Percentiles rank a stretch among this genome's conserved stretches.
These are phyloP conservation scores for Ceratobasidium theobromae DNA, from an alignment of 1,284 basidiomycete species.

Conservation along the genomic window DNA sequence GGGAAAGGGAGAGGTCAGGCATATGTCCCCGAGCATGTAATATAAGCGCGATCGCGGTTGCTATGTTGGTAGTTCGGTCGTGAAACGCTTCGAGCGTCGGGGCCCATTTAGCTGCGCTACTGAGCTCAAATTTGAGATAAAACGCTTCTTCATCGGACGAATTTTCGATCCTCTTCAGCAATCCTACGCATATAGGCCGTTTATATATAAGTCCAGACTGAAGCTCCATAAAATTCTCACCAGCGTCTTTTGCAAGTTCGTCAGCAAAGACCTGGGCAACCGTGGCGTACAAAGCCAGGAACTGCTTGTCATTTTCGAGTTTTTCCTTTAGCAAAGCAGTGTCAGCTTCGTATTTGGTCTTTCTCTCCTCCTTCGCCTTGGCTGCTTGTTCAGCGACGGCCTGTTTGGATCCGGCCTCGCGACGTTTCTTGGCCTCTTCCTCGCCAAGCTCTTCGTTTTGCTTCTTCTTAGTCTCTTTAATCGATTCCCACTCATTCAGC, in stretches of 20 bases:
- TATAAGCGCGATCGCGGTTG: constrained; percentile 59
- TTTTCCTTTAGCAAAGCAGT: constrained; percentile 46
- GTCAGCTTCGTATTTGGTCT: constrained; percentile 42
- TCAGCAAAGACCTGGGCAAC: constrained; percentile 62
- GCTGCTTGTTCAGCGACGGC: constrained; percentile 29
- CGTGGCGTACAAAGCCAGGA: constrained; percentile 61
- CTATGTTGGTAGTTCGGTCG: constrained; percentile 62
- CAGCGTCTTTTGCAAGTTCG: constrained; percentile 53
- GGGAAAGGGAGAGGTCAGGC: constrained; percentile 38
- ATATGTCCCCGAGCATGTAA: constrained; percentile 47
- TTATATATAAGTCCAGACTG: not conserved
- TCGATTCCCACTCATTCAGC: not conserved
- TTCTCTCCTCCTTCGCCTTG: constrained; percentile 41
- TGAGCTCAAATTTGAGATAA: constrained; percentile 49
- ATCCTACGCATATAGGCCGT: constrained; percentile 2
- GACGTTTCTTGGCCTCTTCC: constrained; percentile 39
- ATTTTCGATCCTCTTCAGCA: constrained; percentile 39
- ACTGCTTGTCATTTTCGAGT: constrained; percentile 50
- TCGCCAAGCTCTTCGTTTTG: constrained; percentile 36
- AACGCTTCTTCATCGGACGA: constrained; percentile 41
- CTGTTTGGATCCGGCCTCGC: constrained; percentile 40
- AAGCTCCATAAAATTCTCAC: not conserved
- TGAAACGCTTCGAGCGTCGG: constrained; percentile 60
- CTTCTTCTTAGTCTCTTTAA: constrained; percentile 14
- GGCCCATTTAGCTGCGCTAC: constrained; percentile 68